phyloP scores from a whole-genome alignment of 352 stramenopile species.

The Pythium brachiatum region DNA sequence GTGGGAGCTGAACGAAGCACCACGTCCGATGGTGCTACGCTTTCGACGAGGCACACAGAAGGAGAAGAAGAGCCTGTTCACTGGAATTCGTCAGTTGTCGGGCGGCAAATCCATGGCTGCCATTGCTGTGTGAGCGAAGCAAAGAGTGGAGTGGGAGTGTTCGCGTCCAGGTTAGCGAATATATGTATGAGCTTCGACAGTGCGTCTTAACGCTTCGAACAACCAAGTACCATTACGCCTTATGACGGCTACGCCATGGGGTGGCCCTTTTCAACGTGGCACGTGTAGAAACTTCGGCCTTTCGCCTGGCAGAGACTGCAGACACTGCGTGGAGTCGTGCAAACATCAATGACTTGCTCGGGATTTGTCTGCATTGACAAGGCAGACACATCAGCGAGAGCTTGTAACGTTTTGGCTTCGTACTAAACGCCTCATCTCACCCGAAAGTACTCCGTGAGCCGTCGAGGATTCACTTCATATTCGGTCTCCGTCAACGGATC shows the following conservation, averaged over 20 bases:
- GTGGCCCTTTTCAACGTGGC: slow-evolving; percentile 72
- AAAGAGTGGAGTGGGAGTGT: background rate
- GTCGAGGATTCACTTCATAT: slow-evolving; percentile 40
- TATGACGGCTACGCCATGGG: slow-evolving; percentile 52
- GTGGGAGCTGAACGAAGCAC: slow-evolving; percentile 78
- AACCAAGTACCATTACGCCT: background rate
- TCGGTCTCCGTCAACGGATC: slow-evolving; percentile 41
- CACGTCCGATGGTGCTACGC: slow-evolving; percentile 67
- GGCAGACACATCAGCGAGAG: slow-evolving; percentile 1
- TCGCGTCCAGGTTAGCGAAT: background rate
- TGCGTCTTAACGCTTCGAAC: background rate
- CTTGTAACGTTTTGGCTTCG: background rate
- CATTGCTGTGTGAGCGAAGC: slow-evolving; percentile 20
- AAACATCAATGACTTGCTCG: slow-evolving; percentile 72
- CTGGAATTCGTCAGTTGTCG: slow-evolving; percentile 37
- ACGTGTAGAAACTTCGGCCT: slow-evolving; percentile 54
- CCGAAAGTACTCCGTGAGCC: slow-evolving; percentile 57
- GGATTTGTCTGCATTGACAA: slow-evolving; percentile 45
- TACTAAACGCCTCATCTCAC: slow-evolving; percentile 22
- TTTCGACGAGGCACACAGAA: slow-evolving; percentile 79
- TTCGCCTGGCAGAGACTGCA: slow-evolving; percentile 41
- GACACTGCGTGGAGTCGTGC: slow-evolving; percentile 35
- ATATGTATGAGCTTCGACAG: slow-evolving; percentile 5
- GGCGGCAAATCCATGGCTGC: slow-evolving; percentile 20
- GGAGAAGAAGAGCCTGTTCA: slow-evolving; percentile 77